Evolutionary conservation across 2,329 filamentous ascomycete species (phyloP).

Genomic region (Geosmithia flava): DNA sequence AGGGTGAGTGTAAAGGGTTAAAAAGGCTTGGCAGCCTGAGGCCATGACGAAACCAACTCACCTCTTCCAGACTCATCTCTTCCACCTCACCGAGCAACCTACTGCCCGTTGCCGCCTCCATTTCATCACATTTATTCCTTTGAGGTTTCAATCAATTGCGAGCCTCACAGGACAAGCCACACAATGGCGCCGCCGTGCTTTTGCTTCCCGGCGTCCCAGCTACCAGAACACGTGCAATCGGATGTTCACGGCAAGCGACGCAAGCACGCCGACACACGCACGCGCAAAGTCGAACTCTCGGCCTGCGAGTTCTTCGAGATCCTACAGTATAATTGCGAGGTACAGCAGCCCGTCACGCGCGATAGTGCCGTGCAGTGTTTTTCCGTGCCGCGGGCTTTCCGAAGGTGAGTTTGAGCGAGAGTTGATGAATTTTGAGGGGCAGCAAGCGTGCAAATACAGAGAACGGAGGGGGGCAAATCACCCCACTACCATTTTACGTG

Average conservation of each 20-base stretch:
- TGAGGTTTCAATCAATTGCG: not conserved
- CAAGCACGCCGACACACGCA: slow-evolving; percentile 26
- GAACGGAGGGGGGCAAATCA: not conserved
- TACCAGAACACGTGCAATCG: slow-evolving; percentile 35
- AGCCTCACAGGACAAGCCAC: not conserved
- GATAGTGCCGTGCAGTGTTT: slow-evolving; percentile 40
- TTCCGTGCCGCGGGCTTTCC: slow-evolving; percentile 46
- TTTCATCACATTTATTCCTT: slow-evolving; percentile 3
- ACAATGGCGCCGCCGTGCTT: slow-evolving; percentile 47
- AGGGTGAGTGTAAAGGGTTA: not conserved
- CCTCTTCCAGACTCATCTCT: slow-evolving; percentile 46
- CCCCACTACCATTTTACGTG: not conserved
- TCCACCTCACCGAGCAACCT: slow-evolving; percentile 42
- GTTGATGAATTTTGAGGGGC: not conserved
- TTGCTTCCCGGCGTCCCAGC: slow-evolving; percentile 37
- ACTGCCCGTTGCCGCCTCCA: slow-evolving; percentile 31
- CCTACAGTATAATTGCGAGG: slow-evolving; percentile 48
- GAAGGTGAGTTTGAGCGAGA: slow-evolving; percentile 34
- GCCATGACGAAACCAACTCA: slow-evolving; percentile 19
- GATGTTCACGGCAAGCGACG: slow-evolving; percentile 36
- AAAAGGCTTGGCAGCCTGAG: slow-evolving; percentile 2
- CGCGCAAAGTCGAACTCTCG: slow-evolving; percentile 33
- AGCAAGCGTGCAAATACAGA: not conserved
- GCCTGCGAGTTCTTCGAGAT: slow-evolving; percentile 44
- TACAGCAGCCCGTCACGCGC: slow-evolving; percentile 30